These are phyloP conservation scores for Dendrobium huoshanense DNA, from an alignment of 106 monocot genomes.

Conservation along the genomic window DNA sequence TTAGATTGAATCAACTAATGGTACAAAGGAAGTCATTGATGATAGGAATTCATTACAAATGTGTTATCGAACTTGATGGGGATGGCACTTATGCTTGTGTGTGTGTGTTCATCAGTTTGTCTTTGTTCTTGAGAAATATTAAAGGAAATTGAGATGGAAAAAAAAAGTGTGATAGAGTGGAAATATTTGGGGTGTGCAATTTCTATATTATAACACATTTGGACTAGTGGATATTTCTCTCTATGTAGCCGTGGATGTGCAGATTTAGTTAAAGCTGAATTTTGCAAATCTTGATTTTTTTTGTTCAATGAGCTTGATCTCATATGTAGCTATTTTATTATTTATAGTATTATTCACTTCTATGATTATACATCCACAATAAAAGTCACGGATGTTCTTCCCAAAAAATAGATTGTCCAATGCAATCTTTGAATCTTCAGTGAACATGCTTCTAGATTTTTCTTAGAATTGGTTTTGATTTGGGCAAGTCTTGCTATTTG, in stretches of 20 bases:
- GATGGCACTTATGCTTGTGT: no score
- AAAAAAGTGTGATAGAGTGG: background rate
- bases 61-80: no score
- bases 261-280: background rate
- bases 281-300: no score
- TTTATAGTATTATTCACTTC: background rate
- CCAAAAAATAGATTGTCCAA: background rate
- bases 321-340: background rate
- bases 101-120: no score
- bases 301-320: background rate
- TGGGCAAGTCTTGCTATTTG: background rate
- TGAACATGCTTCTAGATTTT: background rate
- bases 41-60: no score
- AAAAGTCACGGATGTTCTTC: background rate
- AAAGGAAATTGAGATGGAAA: no score
- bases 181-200: background rate
- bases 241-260: background rate
- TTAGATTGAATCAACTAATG: no score
- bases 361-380: background rate
- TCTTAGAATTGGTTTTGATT: background rate
- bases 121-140: no score
- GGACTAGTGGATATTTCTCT: background rate
- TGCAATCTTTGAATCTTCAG: background rate
- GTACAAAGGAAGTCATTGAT: no score
- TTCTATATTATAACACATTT: background rate